phyloP scores from a whole-genome alignment of 495 filamentous ascomycete genomes.

The Ramalina intermedia region DNA sequence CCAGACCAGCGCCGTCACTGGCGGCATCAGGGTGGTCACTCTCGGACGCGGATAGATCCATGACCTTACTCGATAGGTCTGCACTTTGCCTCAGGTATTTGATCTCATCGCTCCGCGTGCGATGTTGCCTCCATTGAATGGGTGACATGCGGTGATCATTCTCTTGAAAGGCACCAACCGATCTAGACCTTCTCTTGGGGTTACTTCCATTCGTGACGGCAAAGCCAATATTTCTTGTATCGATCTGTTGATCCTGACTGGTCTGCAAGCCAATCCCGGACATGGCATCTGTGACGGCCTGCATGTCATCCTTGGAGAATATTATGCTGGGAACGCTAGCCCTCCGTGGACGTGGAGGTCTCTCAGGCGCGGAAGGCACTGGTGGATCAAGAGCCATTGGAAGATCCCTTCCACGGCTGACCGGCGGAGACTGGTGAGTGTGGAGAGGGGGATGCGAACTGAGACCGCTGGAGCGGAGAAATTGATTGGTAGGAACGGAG shows the following conservation, averaged over 20 bases:
- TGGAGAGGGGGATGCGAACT: slow-evolving; percentile 10
- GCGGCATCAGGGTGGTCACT: slow-evolving; percentile 11
- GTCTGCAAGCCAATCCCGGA: slow-evolving; percentile 10
- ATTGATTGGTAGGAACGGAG: slow-evolving; percentile 10
- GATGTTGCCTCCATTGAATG: slow-evolving; percentile 23
- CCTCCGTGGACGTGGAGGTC: slow-evolving; percentile 10
- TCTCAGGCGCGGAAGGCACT: slow-evolving; percentile 4
- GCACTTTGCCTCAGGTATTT: slow-evolving; percentile 20
- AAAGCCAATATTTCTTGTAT: slow-evolving; percentile 14
- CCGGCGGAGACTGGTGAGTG: slow-evolving; percentile 1
- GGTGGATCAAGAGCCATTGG: background rate
- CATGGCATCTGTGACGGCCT: slow-evolving; percentile 9
- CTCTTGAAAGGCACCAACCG: slow-evolving; percentile 16
- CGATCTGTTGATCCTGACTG: slow-evolving; percentile 2
- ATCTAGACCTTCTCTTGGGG: slow-evolving; percentile 23
- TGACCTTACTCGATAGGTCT: slow-evolving; percentile 4
- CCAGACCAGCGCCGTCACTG: slow-evolving; percentile 19
- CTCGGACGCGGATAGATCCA: slow-evolving; percentile 1
- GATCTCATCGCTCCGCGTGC: slow-evolving; percentile 21
- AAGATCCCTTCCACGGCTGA: background rate
- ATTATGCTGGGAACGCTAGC: slow-evolving; percentile 14
- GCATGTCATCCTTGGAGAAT: slow-evolving; percentile 10
- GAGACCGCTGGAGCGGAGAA: slow-evolving; percentile 14
- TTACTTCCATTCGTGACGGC: slow-evolving; percentile 18
- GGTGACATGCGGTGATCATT: slow-evolving; percentile 23